Evolutionary conservation across 2,329 filamentous ascomycete genomes (phyloP).

Genomic region (Huntiella omanensis): DNA sequence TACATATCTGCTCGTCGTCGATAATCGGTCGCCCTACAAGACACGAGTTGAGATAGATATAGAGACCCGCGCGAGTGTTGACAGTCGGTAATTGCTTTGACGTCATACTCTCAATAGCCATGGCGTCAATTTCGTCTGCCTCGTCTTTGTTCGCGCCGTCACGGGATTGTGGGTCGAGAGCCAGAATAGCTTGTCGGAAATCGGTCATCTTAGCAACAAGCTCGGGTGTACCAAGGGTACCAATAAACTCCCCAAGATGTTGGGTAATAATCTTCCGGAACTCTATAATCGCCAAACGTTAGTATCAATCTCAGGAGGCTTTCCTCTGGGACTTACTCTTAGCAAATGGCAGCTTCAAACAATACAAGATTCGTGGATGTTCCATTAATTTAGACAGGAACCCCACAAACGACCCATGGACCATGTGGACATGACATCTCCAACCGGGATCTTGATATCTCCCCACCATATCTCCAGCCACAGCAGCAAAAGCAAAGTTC

Average conservation of each 20-base stretch:
- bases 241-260: conserved; percentile 33
- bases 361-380: conserved; percentile 33
- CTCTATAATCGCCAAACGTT: conserved; percentile 17
- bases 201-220: conserved; percentile 35
- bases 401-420: conserved; percentile 44
- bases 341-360: conserved; percentile 31
- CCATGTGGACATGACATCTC: conserved; percentile 38
- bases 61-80: conserved; percentile 66
- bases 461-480: conserved; percentile 29
- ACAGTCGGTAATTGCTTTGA: conserved; percentile 47
- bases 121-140: conserved; percentile 21
- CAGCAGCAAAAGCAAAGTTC: conserved; percentile 29
- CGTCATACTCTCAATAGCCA: conserved; percentile 35
- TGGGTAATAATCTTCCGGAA: conserved; percentile 30
- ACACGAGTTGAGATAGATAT: conserved; percentile 72
- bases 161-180: conserved; percentile 24
- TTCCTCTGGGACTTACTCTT: not conserved
- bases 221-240: conserved; percentile 35
- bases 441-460: conserved; percentile 25
- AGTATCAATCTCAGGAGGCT: not conserved
- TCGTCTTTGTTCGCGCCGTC: not conserved
- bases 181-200: conserved; percentile 36
- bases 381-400: conserved; percentile 43
- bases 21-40: conserved; percentile 65
- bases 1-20: conserved; percentile 62